phyloP scores from a whole-genome alignment of 2,329 filamentous ascomycete genomes.

The Magnaporthales sp. region DNA sequence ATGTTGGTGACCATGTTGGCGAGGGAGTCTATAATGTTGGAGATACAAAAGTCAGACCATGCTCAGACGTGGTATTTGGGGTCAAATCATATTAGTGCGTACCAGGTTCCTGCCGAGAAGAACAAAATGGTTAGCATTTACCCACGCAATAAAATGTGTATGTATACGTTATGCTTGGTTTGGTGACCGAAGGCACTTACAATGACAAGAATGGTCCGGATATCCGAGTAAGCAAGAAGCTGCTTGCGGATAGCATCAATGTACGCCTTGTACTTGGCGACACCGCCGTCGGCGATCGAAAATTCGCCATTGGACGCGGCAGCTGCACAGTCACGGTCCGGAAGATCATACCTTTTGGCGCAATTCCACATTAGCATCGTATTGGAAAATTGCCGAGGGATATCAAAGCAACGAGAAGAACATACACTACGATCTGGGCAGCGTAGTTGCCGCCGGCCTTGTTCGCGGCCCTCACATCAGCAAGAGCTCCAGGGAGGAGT shows the following conservation, averaged over 20 bases:
- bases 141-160: not conserved
- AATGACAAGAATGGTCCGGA: constrained; percentile 34
- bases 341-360: constrained; percentile 44
- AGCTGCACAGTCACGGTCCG: constrained; percentile 49
- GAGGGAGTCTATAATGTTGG: constrained; percentile 38
- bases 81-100: not conserved
- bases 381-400: too few relatives aligned
- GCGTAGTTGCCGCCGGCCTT: constrained; percentile 31
- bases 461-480: constrained; percentile 26
- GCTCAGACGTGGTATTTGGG: not conserved
- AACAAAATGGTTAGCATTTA: not conserved
- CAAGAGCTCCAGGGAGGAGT: constrained; percentile 34
- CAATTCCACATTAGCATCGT: not conserved
- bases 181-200: constrained; percentile 19
- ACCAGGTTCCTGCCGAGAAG: not conserved
- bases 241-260: constrained; percentile 38
- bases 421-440: constrained; percentile 38
- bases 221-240: constrained; percentile 31
- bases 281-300: constrained; percentile 38
- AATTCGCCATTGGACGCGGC: constrained; percentile 49
- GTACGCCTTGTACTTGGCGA: constrained; percentile 45
- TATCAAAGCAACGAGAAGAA: too few relatives aligned
- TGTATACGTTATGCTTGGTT: not conserved
- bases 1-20: constrained; percentile 51
- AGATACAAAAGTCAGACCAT: not conserved